phyloP scores from a whole-genome alignment of 148 eudicot genomes.

The Fagopyrum esculentum region DNA sequence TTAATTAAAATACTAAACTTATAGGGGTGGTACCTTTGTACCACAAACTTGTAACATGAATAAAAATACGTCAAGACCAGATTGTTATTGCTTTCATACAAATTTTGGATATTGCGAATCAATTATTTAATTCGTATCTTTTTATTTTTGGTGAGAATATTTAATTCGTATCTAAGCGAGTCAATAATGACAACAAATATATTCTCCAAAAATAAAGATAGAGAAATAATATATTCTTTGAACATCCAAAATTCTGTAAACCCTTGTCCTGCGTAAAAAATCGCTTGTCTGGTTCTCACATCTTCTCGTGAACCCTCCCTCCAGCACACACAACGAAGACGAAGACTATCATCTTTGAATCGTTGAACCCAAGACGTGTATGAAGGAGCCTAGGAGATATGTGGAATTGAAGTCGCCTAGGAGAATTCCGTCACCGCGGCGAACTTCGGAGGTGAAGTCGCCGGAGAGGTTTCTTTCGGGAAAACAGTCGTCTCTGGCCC shows the following conservation, averaged over 20 bases:
- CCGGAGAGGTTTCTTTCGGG: constrained; percentile 44
- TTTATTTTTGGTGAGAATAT: not conserved
- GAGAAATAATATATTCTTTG: not conserved
- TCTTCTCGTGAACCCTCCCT: not conserved
- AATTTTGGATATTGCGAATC: too few species aligned
- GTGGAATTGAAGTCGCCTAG: not conserved
- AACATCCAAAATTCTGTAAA: not conserved
- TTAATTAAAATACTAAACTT: too few species aligned
- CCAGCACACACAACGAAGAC: not conserved
- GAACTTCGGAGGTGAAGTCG: constrained; percentile 6
- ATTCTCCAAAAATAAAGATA: too few species aligned
- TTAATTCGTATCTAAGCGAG: too few species aligned
- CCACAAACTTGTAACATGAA: too few species aligned
- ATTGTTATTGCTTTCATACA: too few species aligned
- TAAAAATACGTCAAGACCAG: too few species aligned
- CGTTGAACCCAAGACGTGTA: not conserved
- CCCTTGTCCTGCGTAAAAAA: not conserved
- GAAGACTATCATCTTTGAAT: not conserved
- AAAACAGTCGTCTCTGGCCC: constrained; percentile 56
- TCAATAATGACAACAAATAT: not conserved
- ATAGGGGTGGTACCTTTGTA: too few species aligned
- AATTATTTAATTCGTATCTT: not conserved
- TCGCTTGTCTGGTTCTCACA: not conserved
- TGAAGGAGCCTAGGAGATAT: not conserved
- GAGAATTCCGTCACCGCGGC: not conserved